Conservation (phyloP, 805 yeast species). For the Deakozyma indianensis region DNA sequence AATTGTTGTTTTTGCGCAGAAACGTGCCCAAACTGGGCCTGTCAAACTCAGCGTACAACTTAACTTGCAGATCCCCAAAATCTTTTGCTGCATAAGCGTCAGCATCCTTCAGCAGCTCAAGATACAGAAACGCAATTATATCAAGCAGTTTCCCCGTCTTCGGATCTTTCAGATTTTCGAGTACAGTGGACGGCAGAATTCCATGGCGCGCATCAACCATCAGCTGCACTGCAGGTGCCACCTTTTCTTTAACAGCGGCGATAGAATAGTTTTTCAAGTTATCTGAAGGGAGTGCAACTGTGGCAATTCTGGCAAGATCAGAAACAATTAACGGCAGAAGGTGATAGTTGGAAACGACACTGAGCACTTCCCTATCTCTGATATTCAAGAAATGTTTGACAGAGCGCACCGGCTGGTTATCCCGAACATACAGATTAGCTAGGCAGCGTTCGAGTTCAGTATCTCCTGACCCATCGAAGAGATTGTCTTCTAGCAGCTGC, state of each 20-base stretch:
- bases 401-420: slow-evolving; percentile 39
- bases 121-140: slow-evolving; percentile 46
- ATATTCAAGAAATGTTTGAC: slow-evolving; percentile 39
- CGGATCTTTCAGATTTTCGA: slow-evolving; percentile 26
- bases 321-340: slow-evolving; percentile 32
- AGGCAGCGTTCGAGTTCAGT: slow-evolving; percentile 27
- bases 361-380: slow-evolving; percentile 32
- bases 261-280: slow-evolving; percentile 28
- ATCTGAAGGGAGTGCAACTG: slow-evolving; percentile 15
- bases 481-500: neutral
- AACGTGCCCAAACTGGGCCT: slow-evolving; percentile 41
- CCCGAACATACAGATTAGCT: slow-evolving; percentile 35
- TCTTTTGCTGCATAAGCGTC: slow-evolving; percentile 43
- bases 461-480: neutral
- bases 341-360: slow-evolving; percentile 40
- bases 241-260: slow-evolving; percentile 23
- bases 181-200: slow-evolving; percentile 37
- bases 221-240: slow-evolving; percentile 34
- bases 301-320: slow-evolving; percentile 16
- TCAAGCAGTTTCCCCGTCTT: slow-evolving; percentile 13
- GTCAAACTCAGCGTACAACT: slow-evolving; percentile 50
- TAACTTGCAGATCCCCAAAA: slow-evolving; percentile 55
- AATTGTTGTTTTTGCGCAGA: slow-evolving; percentile 38
- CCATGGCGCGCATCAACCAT: slow-evolving; percentile 55
- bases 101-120: slow-evolving; percentile 39